Percentiles rank a stretch among this genome's conserved stretches.
phyloP scores from a whole-genome alignment of 768 basidiomycete genomes.

The Gloeopeniophorella convolvens region DNA sequence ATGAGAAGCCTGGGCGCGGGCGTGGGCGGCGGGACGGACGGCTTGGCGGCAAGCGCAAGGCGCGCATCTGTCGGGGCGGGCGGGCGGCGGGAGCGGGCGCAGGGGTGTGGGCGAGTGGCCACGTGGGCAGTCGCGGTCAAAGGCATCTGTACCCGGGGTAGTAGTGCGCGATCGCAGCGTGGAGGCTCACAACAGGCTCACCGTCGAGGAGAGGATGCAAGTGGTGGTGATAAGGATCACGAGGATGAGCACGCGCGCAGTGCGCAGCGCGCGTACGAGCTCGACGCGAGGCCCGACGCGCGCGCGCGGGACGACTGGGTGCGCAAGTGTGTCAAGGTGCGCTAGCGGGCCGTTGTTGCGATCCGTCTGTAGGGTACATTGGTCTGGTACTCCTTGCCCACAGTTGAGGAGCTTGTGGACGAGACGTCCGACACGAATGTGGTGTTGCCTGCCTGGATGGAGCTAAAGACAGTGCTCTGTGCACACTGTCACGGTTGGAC shows the following conservation, averaged over 20 bases:
- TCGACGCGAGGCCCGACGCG: conserved; percentile 60
- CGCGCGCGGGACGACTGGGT: conserved; percentile 66
- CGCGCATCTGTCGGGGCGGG: conserved; percentile 32
- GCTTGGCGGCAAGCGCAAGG: conserved; percentile 28
- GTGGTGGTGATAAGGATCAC: too few relatives aligned
- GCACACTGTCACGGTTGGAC: too few relatives aligned
- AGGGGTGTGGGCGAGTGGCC: not conserved
- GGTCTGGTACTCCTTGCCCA: too few relatives aligned
- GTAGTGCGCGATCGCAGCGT: too few relatives aligned
- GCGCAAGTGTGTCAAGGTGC: conserved; percentile 54
- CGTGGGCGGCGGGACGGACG: conserved; percentile 26
- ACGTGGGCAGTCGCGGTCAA: too few relatives aligned
- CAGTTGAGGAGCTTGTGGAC: too few relatives aligned
- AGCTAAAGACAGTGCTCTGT: too few relatives aligned
- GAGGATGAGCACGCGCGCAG: not conserved
- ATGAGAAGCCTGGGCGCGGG: conserved; percentile 57
- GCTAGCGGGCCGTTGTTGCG: conserved; percentile 23
- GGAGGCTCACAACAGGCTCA: too few relatives aligned
- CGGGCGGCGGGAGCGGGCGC: not conserved
- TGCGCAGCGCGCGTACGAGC: conserved; percentile 52
- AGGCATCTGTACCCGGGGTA: too few relatives aligned
- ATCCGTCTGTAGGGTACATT: not conserved
- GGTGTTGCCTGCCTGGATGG: too few relatives aligned
- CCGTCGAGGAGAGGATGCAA: too few relatives aligned
- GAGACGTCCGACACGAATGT: too few relatives aligned